Percentiles rank a stretch among this genome's conserved stretches.
Conservation (phyloP, 495 filamentous ascomycete genomes). For the Schizothecium vesticola region DNA sequence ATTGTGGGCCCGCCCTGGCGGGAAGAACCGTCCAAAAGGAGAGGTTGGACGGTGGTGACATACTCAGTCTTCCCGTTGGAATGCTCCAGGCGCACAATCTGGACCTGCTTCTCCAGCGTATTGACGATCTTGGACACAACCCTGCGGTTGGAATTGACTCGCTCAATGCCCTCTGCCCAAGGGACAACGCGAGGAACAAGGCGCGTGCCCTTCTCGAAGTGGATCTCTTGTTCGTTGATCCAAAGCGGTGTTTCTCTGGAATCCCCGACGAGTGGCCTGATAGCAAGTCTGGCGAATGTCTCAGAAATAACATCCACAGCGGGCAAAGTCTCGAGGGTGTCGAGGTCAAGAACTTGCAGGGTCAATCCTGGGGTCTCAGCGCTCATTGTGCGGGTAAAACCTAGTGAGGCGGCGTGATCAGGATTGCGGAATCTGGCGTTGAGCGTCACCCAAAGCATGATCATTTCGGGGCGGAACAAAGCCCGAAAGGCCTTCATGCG, state of each 20-base stretch:
- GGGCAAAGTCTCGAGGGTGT: conserved; percentile 12
- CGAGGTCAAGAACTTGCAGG: conserved; percentile 40
- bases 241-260: conserved; percentile 18
- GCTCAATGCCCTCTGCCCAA: conserved; percentile 32
- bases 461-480: conserved; percentile 34
- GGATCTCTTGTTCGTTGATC: conserved; percentile 35
- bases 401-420: conserved; percentile 36
- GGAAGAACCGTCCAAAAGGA: background rate
- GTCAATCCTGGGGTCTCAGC: conserved; percentile 37
- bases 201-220: conserved; percentile 25
- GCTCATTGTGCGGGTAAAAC: conserved; percentile 37
- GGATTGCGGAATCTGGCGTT: conserved; percentile 26
- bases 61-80: conserved; percentile 11
- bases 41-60: conserved; percentile 8
- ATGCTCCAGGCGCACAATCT: conserved; percentile 16
- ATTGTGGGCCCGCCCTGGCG: conserved; percentile 9
- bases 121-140: conserved; percentile 27
- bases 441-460: conserved; percentile 35
- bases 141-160: conserved; percentile 35
- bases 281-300: conserved; percentile 26
- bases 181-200: conserved; percentile 37
- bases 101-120: conserved; percentile 25
- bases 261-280: background rate
- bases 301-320: conserved; percentile 19
- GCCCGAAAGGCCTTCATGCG: conserved; percentile 27